A percentile compares a stretch with the other conserved stretches of the same genome.
Evolutionary conservation across 2,329 filamentous ascomycete species (phyloP).

Genomic region (Arthrobotrys conoides): DNA sequence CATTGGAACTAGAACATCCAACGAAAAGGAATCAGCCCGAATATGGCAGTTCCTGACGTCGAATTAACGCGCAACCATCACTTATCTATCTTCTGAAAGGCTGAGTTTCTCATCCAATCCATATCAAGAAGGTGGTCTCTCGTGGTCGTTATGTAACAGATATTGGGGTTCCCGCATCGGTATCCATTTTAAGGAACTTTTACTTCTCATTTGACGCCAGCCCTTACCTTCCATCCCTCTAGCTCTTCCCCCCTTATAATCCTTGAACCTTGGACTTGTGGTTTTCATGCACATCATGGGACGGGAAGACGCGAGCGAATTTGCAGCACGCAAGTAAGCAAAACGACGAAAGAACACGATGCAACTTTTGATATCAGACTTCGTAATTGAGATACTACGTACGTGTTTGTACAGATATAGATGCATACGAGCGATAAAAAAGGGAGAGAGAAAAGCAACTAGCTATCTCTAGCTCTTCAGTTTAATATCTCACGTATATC

Average conservation of each 20-base stretch:
- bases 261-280: constrained; percentile 58
- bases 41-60: constrained; percentile 29
- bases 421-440: background rate
- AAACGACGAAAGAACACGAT: constrained; percentile 13
- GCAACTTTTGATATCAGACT: constrained; percentile 22
- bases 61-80: constrained; percentile 18
- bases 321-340: constrained; percentile 35
- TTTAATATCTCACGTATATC: constrained; percentile 8
- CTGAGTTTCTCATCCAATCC: constrained; percentile 22
- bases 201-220: constrained; percentile 4
- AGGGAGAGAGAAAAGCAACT: background rate
- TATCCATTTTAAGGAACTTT: constrained; percentile 26
- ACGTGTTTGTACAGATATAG: background rate
- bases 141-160: constrained; percentile 49
- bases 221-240: constrained; percentile 9
- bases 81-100: constrained; percentile 19
- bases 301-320: constrained; percentile 61
- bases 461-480: background rate
- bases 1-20: background rate
- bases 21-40: constrained; percentile 14
- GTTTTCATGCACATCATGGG: constrained; percentile 60
- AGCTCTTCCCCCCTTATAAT: constrained; percentile 12
- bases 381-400: background rate
- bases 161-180: constrained; percentile 27
- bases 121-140: constrained; percentile 52